Evolutionary conservation across 768 basidiomycete genomes (phyloP).

Genomic region (Pisolithus orientalis): DNA sequence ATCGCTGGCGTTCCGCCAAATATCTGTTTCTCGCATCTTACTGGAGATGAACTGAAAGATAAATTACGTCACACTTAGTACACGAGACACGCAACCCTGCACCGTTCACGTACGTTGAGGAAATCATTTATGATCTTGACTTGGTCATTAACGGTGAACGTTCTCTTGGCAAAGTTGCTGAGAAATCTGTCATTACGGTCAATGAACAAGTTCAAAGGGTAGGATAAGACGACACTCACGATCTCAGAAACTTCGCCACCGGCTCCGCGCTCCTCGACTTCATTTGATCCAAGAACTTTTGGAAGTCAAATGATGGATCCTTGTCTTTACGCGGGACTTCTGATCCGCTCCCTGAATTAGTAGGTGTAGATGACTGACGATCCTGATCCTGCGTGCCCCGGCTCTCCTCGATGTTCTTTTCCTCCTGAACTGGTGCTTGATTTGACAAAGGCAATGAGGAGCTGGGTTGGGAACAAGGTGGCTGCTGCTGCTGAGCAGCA

Average conservation of each 20-base stretch:
- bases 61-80: neutral
- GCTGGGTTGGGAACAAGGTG: slow-evolving; percentile 3
- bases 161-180: slow-evolving; percentile 87
- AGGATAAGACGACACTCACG: slow-evolving; percentile 47
- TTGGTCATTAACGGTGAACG: slow-evolving; percentile 89
- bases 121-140: slow-evolving; percentile 96
- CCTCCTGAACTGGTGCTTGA: slow-evolving; percentile 5
- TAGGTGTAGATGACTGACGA: slow-evolving; percentile 21
- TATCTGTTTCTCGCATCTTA: slow-evolving; percentile 80
- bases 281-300: slow-evolving; percentile 93
- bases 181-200: slow-evolving; percentile 56
- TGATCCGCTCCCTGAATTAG: slow-evolving; percentile 14
- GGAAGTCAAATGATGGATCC: slow-evolving; percentile 77
- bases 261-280: slow-evolving; percentile 83
- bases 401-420: neutral
- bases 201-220: slow-evolving; percentile 1
- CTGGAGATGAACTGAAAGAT: slow-evolving; percentile 71
- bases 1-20: slow-evolving; percentile 75
- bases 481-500: slow-evolving; percentile 41
- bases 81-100: neutral
- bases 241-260: slow-evolving; percentile 90
- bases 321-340: slow-evolving; percentile 31
- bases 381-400: slow-evolving; percentile 14
- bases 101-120: slow-evolving; percentile 47
- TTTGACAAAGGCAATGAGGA: slow-evolving; percentile 3